Evolutionary conservation across 371 early-diverging fungal species (phyloP), one percentile per base, ranked within the genome.

Genomic region (Mortierella sp.): DNA sequence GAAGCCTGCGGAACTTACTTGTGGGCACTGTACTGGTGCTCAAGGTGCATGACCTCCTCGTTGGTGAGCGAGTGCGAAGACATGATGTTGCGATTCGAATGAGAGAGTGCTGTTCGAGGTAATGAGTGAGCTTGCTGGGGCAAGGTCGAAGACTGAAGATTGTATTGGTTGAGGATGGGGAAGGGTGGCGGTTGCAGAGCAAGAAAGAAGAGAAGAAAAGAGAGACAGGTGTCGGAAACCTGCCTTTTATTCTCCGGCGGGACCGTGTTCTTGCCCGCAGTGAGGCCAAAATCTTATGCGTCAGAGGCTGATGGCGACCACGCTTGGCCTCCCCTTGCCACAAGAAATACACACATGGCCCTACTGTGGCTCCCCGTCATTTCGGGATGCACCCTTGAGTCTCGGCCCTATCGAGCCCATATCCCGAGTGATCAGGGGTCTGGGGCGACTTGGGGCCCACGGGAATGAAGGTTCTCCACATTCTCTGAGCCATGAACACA

Each of bases 1-100:
- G 50, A 2, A 9, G 22, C 10, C 22, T 4, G 10, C 34, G 34
- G 34, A 34, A 78, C 85, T 81, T 85, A 91, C 89, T 95, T 95
- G 90, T 95, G 95, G 44, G 95, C 95, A 63, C 93, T 90, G 63
- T 91, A 92, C 55, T 81, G 78, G 77, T 88, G 71, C 77, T 94
- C 95, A 28, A 90, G 83, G 56, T 85, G 79, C 50, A 93, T 88
- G 57, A 87, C 83, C 69, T 87, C 73, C 57, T 82, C 78, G 63
- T 84, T 86, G 63, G 86, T 79, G 29, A 76, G 69, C 52, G 54
- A 24, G 71, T 68, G 60, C 48, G 59, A 43, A 22, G 62, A 45
- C 74, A 73, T 73, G 57, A 22, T 57, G 39, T 41, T 37, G 28
- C 37, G 27, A 58, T 28, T 34, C 25, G 37, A 46, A 44, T 16